Evolutionary conservation across 169 alveolate species (phyloP).

Genomic region (Pseudocohnilembus persalinus): DNA sequence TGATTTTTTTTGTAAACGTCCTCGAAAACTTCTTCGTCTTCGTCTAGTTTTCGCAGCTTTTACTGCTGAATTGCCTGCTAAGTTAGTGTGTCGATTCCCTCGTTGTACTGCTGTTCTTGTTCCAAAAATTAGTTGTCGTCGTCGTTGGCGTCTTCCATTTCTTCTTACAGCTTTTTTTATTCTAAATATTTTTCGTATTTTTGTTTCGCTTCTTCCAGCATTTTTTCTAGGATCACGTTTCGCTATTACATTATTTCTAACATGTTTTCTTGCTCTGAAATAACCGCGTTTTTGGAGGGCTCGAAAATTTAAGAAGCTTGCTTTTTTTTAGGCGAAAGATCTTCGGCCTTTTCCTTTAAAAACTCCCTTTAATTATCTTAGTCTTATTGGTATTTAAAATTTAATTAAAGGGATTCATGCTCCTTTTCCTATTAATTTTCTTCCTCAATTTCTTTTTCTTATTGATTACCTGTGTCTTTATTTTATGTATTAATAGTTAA

Average conservation of each 20-base stretch:
- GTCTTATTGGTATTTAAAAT: no score
- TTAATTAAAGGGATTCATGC: no score
- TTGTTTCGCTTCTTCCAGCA: slow-evolving; percentile 6
- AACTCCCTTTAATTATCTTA: not conserved
- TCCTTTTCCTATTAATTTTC: no score
- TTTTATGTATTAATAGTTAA: no score
- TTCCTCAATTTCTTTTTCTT: slow-evolving; percentile 6
- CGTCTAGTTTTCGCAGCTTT: slow-evolving; percentile 32
- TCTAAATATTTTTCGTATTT: not conserved
- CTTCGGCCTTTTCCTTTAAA: not conserved
- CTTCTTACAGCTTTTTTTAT: not conserved
- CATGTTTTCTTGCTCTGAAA: no score
- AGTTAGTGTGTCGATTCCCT: not conserved
- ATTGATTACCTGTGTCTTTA: slow-evolving; percentile 6
- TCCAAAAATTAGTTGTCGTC: slow-evolving; percentile 9
- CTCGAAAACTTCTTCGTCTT: slow-evolving; percentile 44
- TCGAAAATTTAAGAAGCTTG: no score
- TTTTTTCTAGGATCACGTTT: slow-evolving; percentile 1
- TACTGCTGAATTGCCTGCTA: slow-evolving; percentile 2
- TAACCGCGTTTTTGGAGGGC: no score
- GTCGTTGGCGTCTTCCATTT: slow-evolving; percentile 12
- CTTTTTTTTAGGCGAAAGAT: not conserved
- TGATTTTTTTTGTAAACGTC: slow-evolving; percentile 51
- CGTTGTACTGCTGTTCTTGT: slow-evolving; percentile 1
- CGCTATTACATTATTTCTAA: no score